Percentiles rank a stretch among this genome's conserved stretches.
phyloP scores from a whole-genome alignment of 2,329 filamentous ascomycete genomes.

The Diaporthe nobilis region DNA sequence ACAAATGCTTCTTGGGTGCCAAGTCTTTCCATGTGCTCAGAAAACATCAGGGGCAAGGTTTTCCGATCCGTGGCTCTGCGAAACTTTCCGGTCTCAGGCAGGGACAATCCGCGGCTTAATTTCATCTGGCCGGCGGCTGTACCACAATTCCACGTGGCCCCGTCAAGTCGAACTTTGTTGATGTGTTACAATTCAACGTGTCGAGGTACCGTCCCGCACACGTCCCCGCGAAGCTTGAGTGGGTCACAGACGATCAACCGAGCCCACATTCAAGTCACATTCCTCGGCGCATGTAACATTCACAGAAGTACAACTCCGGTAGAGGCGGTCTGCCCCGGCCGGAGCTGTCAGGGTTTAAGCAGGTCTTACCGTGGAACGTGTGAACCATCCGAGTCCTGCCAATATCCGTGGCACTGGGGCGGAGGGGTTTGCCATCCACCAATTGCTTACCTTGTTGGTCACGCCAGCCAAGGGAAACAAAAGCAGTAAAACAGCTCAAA shows the following conservation, averaged over 20 bases:
- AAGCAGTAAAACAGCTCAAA: not conserved
- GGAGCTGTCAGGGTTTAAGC: not conserved
- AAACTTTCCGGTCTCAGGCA: not conserved
- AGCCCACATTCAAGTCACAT: not conserved
- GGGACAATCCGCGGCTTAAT: not conserved
- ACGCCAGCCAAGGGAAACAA: constrained; percentile 2
- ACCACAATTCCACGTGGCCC: constrained; percentile 10
- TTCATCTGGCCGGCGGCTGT: constrained; percentile 9
- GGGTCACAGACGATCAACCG: not conserved
- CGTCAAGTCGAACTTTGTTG: not conserved
- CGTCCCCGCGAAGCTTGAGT: constrained; percentile 2
- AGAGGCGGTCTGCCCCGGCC: not conserved
- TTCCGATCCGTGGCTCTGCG: not conserved
- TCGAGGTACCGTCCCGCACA: not conserved
- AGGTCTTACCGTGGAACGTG: not conserved
- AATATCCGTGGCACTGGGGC: not conserved
- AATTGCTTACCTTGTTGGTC: not conserved
- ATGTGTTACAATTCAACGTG: not conserved
- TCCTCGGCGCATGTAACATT: not conserved
- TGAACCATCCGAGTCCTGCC: not conserved
- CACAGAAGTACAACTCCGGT: not conserved
- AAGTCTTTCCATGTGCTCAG: not conserved
- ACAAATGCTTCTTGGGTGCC: not conserved
- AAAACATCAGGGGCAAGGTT: not conserved
- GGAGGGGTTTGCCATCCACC: not conserved